Evolutionary conservation across 352 stramenopile genomes (phyloP), one percentile per base, ranked within the genome.

Genomic region (Salisapilia sapeloensis): DNA sequence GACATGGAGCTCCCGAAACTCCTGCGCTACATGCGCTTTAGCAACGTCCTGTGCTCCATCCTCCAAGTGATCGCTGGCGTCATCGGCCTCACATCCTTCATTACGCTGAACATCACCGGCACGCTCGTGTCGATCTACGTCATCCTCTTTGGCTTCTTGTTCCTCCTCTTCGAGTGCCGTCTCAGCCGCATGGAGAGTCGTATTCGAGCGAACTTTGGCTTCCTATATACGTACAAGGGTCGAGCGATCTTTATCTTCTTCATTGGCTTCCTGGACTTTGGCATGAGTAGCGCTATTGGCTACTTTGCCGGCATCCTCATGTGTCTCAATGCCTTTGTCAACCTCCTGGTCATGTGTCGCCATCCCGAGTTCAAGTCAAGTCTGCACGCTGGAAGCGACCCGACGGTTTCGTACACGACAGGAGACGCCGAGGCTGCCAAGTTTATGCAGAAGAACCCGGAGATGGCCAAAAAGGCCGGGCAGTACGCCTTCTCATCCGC

Each of bases 1-100:
- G 84, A 83, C 46, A 90, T 90, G 66, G 74, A 86, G 40, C 56
- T 86, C n/a, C 74, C 74, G 19, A 90, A 86, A 55, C 52, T 90
- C 17, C 52, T 90, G 32, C 67, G 74, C 40, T 82, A 83, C 54
- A 90, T 90, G 74, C 74, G 74, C 10, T 36, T 90, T 28, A 54
- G 67, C 39, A 90, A 90, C 47, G 74, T 90, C 32, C 45, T 56
- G n/a, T 86, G 70, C 45, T 82, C 74, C 6, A 61, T 85, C 33
- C 42, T 90, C 24, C 70, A 86, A 56, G 69, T 86, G 47, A 69
- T 90, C 39, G 70, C 74, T 1, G 74, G 74, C 8, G 44, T 86
- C 41, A 63, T 78, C 38, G 74, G 74, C 38, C 69, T 90, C 51
- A 83, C 64, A 28, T 80, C 59, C 32, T 86, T 90, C 50, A 83